phyloP scores from a whole-genome alignment of 345 rosid genomes.

The Kernera saxatilis region DNA sequence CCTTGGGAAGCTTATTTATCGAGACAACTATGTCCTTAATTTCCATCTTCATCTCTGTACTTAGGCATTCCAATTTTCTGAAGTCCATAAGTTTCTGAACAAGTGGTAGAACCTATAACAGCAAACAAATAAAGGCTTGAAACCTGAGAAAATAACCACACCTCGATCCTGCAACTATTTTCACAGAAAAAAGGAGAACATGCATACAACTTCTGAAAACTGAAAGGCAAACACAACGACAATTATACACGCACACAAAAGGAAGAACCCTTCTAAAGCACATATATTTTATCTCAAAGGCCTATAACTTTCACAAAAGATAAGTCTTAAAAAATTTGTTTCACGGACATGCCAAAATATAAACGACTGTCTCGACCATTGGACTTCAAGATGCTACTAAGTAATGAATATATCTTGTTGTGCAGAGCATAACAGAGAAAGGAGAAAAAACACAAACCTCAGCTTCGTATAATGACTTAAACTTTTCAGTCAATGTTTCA shows the following conservation, averaged over 20 bases:
- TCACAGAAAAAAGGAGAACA: not conserved
- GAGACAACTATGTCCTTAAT: conserved; percentile 60
- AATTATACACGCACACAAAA: not conserved
- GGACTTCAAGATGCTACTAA: conserved; percentile 6
- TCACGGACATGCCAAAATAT: not conserved
- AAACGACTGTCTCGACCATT: not conserved
- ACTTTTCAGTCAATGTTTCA: conserved; percentile 59
- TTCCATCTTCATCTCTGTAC: conserved; percentile 61
- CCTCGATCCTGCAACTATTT: conserved; percentile 1
- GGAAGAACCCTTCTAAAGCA: not conserved
- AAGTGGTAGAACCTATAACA: conserved; percentile 65
- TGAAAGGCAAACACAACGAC: not conserved
- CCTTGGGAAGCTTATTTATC: conserved; percentile 74
- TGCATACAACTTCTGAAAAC: conserved; percentile 6
- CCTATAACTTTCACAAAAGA: conserved; percentile 7
- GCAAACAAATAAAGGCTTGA: conserved; percentile 16
- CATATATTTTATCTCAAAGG: conserved; percentile 11
- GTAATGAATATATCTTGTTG: conserved; percentile 1
- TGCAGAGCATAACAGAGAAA: conserved; percentile 2
- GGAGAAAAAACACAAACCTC: conserved; percentile 52
- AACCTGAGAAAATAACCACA: conserved; percentile 6
- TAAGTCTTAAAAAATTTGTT: conserved; percentile 1
- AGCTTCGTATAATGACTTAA: conserved; percentile 59
- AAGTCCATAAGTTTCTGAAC: conserved; percentile 56
- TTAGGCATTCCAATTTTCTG: conserved; percentile 50